These are phyloP conservation scores for Xylaria sp. DNA, from an alignment of 2,329 filamentous ascomycete genomes.

Conservation along the genomic window DNA sequence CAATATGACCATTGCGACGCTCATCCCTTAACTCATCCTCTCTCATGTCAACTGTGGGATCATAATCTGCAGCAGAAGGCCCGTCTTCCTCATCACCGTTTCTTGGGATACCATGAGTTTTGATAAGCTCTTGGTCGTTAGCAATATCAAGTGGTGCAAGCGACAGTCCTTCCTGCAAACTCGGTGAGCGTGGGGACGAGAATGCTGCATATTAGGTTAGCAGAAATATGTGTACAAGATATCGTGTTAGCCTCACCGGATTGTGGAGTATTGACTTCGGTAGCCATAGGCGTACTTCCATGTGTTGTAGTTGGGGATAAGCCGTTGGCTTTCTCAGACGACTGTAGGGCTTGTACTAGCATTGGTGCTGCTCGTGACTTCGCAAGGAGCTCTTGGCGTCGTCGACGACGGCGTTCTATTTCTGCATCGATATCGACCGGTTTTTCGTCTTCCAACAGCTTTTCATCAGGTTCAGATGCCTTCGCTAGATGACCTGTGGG, in stretches of 20 bases:
- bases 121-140: conserved; percentile 75
- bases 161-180: conserved; percentile 64
- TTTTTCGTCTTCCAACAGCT: conserved; percentile 65
- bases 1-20: conserved; percentile 62
- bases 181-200: conserved; percentile 56
- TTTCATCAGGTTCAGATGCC: conserved; percentile 52
- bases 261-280: conserved; percentile 57
- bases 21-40: conserved; percentile 74
- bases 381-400: conserved; percentile 85
- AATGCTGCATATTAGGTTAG: conserved; percentile 41
- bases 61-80: conserved; percentile 81
- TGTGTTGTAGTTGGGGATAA: conserved; percentile 65
- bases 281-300: conserved; percentile 55
- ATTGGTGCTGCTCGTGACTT: conserved; percentile 82
- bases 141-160: conserved; percentile 71
- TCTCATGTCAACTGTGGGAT: conserved; percentile 79
- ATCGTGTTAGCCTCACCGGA: conserved; percentile 56
- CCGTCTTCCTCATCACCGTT: conserved; percentile 67
- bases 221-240: conserved; percentile 4
- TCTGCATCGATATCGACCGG: conserved; percentile 83
- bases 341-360: conserved; percentile 78
- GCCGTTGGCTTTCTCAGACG: conserved; percentile 66
- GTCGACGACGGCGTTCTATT: conserved; percentile 85
- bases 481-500: conserved; percentile 42
- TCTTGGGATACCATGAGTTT: conserved; percentile 61